phyloP scores from a whole-genome alignment of 1,139 yeast species.

The Taphrina deformans region DNA sequence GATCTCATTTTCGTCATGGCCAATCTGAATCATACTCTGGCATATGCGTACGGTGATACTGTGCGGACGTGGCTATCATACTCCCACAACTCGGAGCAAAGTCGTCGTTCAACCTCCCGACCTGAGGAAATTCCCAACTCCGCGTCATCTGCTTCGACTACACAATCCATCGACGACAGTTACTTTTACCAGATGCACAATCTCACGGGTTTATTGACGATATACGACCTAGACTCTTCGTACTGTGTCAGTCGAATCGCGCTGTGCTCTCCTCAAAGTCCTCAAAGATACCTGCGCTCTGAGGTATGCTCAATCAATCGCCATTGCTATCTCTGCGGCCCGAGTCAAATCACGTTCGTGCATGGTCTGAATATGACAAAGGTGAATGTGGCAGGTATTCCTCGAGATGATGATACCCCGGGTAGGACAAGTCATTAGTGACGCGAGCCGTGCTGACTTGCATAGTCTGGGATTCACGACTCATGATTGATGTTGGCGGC shows the following conservation, averaged over 20 bases:
- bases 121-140: not conserved
- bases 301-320: conserved; percentile 13
- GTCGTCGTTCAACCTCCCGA: not conserved
- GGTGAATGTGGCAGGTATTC: conserved; percentile 6
- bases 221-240: conserved; percentile 5
- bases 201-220: conserved; percentile 1
- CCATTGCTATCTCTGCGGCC: conserved; percentile 8
- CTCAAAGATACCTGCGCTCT: not conserved
- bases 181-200: conserved; percentile 11
- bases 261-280: not conserved
- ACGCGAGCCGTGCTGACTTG: not conserved
- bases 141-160: not conserved
- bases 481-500: conserved; percentile 12
- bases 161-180: conserved; percentile 1
- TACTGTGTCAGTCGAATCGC: conserved; percentile 10
- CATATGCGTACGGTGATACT: not conserved
- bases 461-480: conserved; percentile 13
- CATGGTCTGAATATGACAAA: conserved; percentile 10
- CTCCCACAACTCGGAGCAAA: not conserved
- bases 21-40: not conserved
- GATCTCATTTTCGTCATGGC: conserved; percentile 14
- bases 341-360: not conserved
- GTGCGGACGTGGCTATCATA: not conserved
- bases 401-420: not conserved
- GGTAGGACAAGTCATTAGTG: not conserved